phyloP scores from a whole-genome alignment of 495 filamentous ascomycete species.

The Paragyromitra xinjiangensis region DNA sequence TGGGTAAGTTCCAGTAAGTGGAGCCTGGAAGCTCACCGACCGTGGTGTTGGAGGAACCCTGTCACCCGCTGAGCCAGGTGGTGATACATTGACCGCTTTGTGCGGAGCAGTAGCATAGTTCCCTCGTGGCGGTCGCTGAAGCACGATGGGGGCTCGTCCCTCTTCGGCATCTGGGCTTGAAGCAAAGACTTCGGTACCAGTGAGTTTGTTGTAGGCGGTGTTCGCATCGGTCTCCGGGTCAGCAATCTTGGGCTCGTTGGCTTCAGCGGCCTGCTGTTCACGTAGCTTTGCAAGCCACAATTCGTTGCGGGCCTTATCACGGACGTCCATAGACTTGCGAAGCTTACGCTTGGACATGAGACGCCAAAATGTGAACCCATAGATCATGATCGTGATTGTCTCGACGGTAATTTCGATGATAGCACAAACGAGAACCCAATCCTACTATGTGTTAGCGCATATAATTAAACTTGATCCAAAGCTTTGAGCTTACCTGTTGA shows the following conservation, averaged over 20 bases:
- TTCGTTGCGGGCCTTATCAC: conserved; percentile 91
- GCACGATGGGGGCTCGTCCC: conserved; percentile 43
- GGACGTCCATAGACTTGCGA: conserved; percentile 93
- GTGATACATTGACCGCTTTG: conserved; percentile 33
- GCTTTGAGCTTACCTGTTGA: conserved; percentile 73
- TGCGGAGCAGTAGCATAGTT: conserved; percentile 49
- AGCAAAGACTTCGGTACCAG: conserved; percentile 23
- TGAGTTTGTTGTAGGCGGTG: conserved; percentile 56
- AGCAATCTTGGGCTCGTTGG: conserved; percentile 17
- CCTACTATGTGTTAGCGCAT: conserved; percentile 64
- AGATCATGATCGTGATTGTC: conserved; percentile 87
- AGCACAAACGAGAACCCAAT: conserved; percentile 95
- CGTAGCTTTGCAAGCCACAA: conserved; percentile 95
- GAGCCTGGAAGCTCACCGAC: conserved; percentile 52
- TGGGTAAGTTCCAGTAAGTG: conserved; percentile 44
- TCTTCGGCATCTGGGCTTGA: conserved; percentile 41
- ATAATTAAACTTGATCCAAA: neutral
- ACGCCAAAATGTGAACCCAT: conserved; percentile 93
- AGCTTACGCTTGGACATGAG: conserved; percentile 94
- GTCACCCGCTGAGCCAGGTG: conserved; percentile 40
- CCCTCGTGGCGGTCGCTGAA: conserved; percentile 43
- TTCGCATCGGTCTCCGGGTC: conserved; percentile 53
- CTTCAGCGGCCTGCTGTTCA: conserved; percentile 87
- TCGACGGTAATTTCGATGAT: conserved; percentile 97
- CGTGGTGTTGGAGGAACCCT: conserved; percentile 50